Conservation (phyloP, 2,329 filamentous ascomycete species). For the Fusarium chaquense region DNA sequence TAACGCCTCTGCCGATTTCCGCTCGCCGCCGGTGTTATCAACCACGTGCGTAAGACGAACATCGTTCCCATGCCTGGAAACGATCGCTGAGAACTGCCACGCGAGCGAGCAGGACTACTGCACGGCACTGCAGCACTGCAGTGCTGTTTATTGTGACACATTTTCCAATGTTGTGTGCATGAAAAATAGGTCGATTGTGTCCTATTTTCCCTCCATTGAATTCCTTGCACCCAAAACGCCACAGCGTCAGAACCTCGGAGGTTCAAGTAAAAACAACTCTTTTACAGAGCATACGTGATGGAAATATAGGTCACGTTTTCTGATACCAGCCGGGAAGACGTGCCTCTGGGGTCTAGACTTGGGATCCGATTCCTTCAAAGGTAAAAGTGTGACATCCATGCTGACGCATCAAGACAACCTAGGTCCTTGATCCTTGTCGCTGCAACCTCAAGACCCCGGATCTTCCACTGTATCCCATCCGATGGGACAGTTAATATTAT, state of each 20-base stretch:
- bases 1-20: conserved; percentile 17
- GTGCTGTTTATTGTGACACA: conserved; percentile 27
- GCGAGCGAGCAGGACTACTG: conserved; percentile 28
- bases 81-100: conserved; percentile 26
- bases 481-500: not conserved
- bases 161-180: conserved; percentile 1
- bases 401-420: conserved; percentile 30
- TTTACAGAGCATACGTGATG: not conserved
- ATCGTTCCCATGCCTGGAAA: conserved; percentile 24
- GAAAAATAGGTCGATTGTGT: conserved; percentile 3
- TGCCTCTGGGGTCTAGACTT: conserved; percentile 17
- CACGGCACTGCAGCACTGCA: not conserved
- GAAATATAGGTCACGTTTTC: conserved; percentile 24
- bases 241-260: not conserved
- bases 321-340: conserved; percentile 8
- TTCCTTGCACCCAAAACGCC: not conserved
- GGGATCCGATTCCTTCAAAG: not conserved
- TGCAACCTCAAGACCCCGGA: conserved; percentile 17
- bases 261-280: conserved; percentile 5
- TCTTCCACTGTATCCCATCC: conserved; percentile 5
- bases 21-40: not conserved
- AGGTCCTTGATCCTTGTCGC: conserved; percentile 24
- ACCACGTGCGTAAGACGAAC: conserved; percentile 32
- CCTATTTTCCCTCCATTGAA: not conserved
- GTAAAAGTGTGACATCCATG: conserved; percentile 25